Base-by-base conservation (phyloP, 148 eudicot genomes). In the Rheum nobile region DNA sequence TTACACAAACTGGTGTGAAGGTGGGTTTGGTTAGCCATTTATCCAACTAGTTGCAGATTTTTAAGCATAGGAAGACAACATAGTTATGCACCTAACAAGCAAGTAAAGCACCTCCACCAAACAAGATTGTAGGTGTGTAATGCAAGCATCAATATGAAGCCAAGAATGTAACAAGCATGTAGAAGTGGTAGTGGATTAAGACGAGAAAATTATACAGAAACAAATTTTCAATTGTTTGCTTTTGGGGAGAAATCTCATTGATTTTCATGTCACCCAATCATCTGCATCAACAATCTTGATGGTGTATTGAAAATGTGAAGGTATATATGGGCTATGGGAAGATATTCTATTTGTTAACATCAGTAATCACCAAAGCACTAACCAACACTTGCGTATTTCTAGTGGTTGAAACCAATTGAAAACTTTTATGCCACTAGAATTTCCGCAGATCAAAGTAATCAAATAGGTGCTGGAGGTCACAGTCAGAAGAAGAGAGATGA, bases 141-240 rank as follows among this genome's bases (percentile, higher is more conserved):
- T 28, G 67, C 67, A 57, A 57, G 10, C 31, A 57, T 57, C 67
- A 57, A 11, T 28, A 57, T 28, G 32, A 24, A 57, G 31, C 16
- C 31, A 24, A 14, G 67, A 24, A 28, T 57, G 24, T 24, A 57
- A 54, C 29, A 54, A 21, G 29, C 7, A 22, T 8, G 11, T 14
- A 3, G n/a, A 57, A 57, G 26, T 28, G 34, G 34, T 26, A 31
- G 22, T 31, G 39, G 39, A 65, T 65, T 65, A 34, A 65, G 34
- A 31, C 0, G 70, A 34, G 39, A 57, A 57, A 57, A 2, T n/a
- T n/a, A 6, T 24, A 28, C 5, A 11, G 16, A 34, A 32, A 1
- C 4, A 31, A 65, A 65, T 65, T 31, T 65, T 65, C 21, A 65
- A 65, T 65, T 65, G 70, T 32, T 65, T 65, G 70, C 39, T 65